Percentiles rank a stretch among this genome's conserved stretches.
Conservation (phyloP, 495 filamentous ascomycete genomes). For the Glonium stellatum region DNA sequence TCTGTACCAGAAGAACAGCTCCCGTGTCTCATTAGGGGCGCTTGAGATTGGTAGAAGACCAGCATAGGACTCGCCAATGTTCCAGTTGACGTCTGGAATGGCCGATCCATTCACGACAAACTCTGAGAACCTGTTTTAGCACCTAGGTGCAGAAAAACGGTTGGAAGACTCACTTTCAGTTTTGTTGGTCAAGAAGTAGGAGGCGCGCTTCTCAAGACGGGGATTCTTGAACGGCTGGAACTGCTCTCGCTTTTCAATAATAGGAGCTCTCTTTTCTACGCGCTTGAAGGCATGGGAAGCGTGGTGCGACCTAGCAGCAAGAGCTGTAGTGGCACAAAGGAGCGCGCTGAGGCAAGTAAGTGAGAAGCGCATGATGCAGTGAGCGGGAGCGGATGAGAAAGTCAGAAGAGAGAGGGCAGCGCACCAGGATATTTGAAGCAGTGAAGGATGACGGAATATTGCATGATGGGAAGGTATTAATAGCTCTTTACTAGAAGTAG, state of each 20-base stretch:
- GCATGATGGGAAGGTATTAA: no score
- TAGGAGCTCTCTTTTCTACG: slow-evolving; percentile 2
- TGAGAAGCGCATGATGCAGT: slow-evolving; percentile 20
- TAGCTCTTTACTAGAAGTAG: no score
- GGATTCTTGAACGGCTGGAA: slow-evolving; percentile 17
- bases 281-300: slow-evolving; percentile 6
- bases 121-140: slow-evolving; percentile 29
- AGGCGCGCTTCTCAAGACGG: slow-evolving; percentile 19
- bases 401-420: background rate
- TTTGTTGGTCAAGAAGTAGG: slow-evolving; percentile 17
- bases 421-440: slow-evolving; percentile 16
- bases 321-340: slow-evolving; percentile 16
- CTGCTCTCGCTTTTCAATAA: slow-evolving; percentile 14
- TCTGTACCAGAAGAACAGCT: slow-evolving; percentile 75
- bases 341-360: slow-evolving; percentile 11
- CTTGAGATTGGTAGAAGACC: slow-evolving; percentile 64
- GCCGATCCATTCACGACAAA: slow-evolving; percentile 60
- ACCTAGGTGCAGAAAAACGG: background rate
- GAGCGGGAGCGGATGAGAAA: background rate
- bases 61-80: slow-evolving; percentile 71
- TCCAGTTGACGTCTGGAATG: slow-evolving; percentile 67
- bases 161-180: slow-evolving; percentile 11
- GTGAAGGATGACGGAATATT: slow-evolving; percentile 12
- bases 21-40: slow-evolving; percentile 43
- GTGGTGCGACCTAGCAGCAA: slow-evolving; percentile 14